These are phyloP conservation scores for Toxicodendron radicans DNA, from an alignment of 345 rosid species.

Conservation along the genomic window DNA sequence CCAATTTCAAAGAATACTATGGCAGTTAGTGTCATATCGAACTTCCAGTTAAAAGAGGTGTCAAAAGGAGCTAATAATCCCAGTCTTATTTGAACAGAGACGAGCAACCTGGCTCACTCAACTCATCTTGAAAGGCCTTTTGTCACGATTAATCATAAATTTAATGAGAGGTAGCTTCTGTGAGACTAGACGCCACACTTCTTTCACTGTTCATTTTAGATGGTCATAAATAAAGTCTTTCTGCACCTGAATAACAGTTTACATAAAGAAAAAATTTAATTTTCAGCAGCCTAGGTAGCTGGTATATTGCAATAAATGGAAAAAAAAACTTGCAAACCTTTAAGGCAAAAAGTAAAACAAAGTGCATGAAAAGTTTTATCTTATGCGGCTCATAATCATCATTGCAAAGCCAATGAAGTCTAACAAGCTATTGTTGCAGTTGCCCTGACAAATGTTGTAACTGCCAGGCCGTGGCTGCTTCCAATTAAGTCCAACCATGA, in stretches of 20 bases:
- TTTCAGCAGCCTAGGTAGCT: not conserved
- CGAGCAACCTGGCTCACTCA: conserved; percentile 67
- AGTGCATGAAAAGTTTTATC: too few species aligned
- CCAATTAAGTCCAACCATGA: not conserved
- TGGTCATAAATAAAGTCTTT: conserved; percentile 59
- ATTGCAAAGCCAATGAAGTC: not conserved
- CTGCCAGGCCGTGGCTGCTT: not conserved
- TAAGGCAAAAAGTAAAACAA: too few species aligned
- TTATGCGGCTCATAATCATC: too few species aligned
- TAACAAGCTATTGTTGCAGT: not conserved
- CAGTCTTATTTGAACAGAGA: conserved; percentile 75
- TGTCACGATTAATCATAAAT: conserved; percentile 82
- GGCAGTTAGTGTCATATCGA: not conserved
- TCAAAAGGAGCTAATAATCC: conserved; percentile 44
- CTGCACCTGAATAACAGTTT: conserved; percentile 53
- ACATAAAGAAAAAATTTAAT: not conserved
- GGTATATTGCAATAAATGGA: not conserved
- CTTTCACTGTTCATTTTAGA: conserved; percentile 79
- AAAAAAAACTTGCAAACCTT: not conserved
- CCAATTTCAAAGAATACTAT: not conserved
- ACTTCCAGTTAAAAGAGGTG: not conserved
- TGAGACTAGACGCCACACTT: conserved; percentile 83
- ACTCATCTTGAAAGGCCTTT: conserved; percentile 58
- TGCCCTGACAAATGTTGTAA: not conserved
- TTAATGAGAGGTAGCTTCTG: conserved; percentile 85